Evolutionary conservation across 768 basidiomycete genomes (phyloP).

Genomic region (Amanita molliuscula): DNA sequence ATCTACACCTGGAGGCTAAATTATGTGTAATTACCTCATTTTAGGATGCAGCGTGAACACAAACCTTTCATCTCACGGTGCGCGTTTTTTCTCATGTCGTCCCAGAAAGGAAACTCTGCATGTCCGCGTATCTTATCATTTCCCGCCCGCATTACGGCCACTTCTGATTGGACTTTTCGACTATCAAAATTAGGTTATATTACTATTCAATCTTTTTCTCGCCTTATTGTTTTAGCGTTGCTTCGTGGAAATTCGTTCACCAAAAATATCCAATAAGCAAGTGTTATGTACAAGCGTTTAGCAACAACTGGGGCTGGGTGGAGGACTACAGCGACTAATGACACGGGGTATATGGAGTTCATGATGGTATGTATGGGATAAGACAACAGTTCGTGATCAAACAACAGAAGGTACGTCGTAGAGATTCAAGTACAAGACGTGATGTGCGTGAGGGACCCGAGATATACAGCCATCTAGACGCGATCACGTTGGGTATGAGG

Average conservation of each 20-base stretch:
- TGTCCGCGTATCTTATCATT: background rate
- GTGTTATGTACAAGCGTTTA: slow-evolving; percentile 8
- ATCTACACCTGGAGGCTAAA: background rate
- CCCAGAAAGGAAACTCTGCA: background rate
- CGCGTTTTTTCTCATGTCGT: slow-evolving; percentile 3
- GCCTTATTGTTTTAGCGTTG: slow-evolving; percentile 19
- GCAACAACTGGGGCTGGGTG: slow-evolving; percentile 1
- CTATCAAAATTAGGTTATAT: slow-evolving; percentile 11
- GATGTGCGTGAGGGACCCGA: slow-evolving; percentile 12
- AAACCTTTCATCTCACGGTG: background rate
- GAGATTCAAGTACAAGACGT: slow-evolving; percentile 11
- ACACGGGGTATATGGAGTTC: slow-evolving; percentile 4
- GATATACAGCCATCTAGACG: slow-evolving; percentile 28
- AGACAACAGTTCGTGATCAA: slow-evolving; percentile 11
- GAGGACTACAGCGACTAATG: background rate
- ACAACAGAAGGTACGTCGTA: slow-evolving; percentile 5
- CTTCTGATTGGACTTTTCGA: slow-evolving; percentile 3
- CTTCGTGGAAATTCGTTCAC: slow-evolving; percentile 7
- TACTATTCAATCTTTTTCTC: slow-evolving; percentile 14
- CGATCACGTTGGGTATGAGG: slow-evolving; percentile 14
- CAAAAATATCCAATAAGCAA: slow-evolving; percentile 6
- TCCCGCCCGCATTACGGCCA: background rate
- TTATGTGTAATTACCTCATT: slow-evolving; percentile 4
- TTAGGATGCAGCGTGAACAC: background rate
- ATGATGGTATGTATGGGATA: slow-evolving; percentile 10